These are phyloP conservation scores for Peterozyma xylosa DNA, from an alignment of 805 yeast genomes.

Conservation along the genomic window DNA sequence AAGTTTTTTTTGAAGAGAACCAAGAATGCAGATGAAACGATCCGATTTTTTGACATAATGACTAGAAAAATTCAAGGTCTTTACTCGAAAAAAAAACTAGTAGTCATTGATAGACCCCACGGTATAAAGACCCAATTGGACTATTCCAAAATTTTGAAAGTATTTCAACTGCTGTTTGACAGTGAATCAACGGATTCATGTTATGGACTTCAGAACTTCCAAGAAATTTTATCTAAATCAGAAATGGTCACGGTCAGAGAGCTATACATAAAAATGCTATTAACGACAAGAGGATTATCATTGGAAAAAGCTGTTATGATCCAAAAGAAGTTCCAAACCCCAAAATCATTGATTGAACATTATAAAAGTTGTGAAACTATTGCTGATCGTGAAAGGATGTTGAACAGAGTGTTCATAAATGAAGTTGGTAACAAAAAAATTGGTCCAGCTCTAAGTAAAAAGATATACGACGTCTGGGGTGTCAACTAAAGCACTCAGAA, in stretches of 20 bases:
- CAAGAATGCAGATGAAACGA: constrained; percentile 67
- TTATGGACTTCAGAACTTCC: constrained; percentile 49
- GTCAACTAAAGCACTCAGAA: not conserved
- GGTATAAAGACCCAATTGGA: constrained; percentile 42
- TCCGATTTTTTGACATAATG: constrained; percentile 43
- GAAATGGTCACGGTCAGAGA: constrained; percentile 68
- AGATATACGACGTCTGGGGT: constrained; percentile 55
- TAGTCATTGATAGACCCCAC: constrained; percentile 42
- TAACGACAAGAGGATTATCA: constrained; percentile 76
- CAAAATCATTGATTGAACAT: constrained; percentile 46
- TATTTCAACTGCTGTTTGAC: constrained; percentile 35
- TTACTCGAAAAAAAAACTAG: constrained; percentile 29
- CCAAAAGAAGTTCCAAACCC: constrained; percentile 67
- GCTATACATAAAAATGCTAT: constrained; percentile 64
- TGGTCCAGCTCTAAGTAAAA: constrained; percentile 41
- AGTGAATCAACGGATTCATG: constrained; percentile 25
- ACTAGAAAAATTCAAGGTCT: constrained; percentile 34
- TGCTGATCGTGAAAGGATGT: constrained; percentile 23
- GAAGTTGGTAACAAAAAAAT: constrained; percentile 47
- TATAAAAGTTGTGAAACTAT: constrained; percentile 22
- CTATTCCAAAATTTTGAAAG: constrained; percentile 31
- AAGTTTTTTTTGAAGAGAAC: constrained; percentile 65
- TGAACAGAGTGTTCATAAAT: constrained; percentile 24
- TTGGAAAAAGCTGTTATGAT: constrained; percentile 78
- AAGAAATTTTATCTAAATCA: constrained; percentile 61